phyloP scores from a whole-genome alignment of 352 stramenopile species.

The Globisporangium echinulatum region DNA sequence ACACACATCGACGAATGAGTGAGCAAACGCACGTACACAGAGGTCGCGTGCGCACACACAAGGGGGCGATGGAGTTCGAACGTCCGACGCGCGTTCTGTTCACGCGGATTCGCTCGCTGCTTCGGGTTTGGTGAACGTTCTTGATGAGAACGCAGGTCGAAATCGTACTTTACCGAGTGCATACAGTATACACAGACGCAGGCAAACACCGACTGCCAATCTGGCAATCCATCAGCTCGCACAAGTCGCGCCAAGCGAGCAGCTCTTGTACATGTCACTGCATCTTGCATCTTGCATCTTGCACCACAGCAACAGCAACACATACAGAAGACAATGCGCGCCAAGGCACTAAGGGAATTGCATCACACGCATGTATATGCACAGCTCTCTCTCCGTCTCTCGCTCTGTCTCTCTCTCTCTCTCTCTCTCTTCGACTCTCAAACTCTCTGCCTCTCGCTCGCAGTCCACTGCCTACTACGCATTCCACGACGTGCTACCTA shows the following conservation, averaged over 20 bases:
- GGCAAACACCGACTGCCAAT: neutral
- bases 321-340: too few species aligned
- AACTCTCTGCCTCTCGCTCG: neutral
- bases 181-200: neutral
- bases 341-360: too few species aligned
- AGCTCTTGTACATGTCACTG: too few species aligned
- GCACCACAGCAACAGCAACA: too few species aligned
- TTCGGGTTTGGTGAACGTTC: neutral
- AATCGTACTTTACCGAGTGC: neutral
- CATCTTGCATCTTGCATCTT: too few species aligned
- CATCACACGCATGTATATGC: neutral
- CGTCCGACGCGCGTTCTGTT: neutral
- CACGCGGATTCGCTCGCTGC: neutral
- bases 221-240: too few species aligned
- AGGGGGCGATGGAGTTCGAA: too few species aligned
- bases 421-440: neutral
- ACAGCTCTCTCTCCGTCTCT: constrained; percentile 2
- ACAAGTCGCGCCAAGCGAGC: neutral
- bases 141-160: neutral
- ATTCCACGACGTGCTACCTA: too few species aligned
- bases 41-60: too few species aligned
- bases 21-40: too few species aligned
- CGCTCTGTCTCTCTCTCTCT: neutral
- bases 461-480: neutral
- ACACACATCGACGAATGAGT: neutral